Percentiles rank a stretch among this genome's conserved stretches.
Conservation (phyloP, 306 rosid genomes). For the Vachellia pachyceras region DNA sequence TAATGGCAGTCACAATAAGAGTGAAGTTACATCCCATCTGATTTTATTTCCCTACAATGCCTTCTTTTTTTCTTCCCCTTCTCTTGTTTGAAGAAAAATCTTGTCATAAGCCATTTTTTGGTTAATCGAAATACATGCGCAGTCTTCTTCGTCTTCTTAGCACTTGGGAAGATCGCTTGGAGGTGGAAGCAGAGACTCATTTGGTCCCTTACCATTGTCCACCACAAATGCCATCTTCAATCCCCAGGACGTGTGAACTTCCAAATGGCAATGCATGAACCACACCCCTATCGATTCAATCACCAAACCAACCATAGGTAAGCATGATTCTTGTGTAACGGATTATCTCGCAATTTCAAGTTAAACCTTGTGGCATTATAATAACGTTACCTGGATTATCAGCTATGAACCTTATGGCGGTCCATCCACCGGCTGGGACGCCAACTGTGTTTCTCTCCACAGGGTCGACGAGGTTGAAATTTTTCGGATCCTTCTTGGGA, state of each 20-base stretch:
- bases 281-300: conserved; percentile 57
- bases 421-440: conserved; percentile 88
- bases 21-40: conserved; percentile 13
- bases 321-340: background rate
- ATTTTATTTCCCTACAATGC: conserved; percentile 18
- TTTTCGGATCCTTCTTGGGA: conserved; percentile 58
- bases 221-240: conserved; percentile 80
- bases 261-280: conserved; percentile 85
- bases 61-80: background rate
- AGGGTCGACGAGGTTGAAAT: conserved; percentile 79
- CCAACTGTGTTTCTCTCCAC: conserved; percentile 84
- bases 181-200: conserved; percentile 66
- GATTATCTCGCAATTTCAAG: background rate
- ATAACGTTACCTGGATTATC: conserved; percentile 79
- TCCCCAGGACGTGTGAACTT: conserved; percentile 84
- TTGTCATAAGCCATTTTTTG: conserved; percentile 22
- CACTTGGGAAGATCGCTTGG: conserved; percentile 79
- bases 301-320: background rate
- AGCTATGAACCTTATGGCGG: conserved; percentile 81
- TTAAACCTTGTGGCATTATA: background rate
- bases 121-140: background rate
- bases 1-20: background rate
- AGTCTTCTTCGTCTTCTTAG: conserved; percentile 29
- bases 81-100: conserved; percentile 15
- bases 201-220: conserved; percentile 67